Conservation (phyloP, 2,329 filamentous ascomycete species). For the Paraphaeosphaeria sporulosa region DNA sequence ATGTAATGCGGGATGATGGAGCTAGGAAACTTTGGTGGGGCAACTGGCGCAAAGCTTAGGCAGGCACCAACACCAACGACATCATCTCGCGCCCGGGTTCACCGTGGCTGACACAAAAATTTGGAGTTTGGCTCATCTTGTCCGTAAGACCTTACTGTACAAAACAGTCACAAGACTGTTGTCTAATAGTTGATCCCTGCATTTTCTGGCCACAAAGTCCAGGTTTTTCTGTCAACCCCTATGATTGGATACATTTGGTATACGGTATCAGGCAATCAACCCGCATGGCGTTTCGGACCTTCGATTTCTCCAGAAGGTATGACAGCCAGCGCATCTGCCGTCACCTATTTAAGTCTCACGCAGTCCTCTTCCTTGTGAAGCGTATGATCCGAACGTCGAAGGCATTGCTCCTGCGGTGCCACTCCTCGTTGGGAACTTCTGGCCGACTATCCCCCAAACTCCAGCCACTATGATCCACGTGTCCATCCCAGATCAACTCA, state of each 20-base stretch:
- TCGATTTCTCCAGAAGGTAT: no score
- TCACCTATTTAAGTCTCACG: no score
- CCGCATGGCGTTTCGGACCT: no score
- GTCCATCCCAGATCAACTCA: constrained; percentile 1
- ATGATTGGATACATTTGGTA: background rate
- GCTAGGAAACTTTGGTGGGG: constrained; percentile 29
- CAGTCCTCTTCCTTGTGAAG: background rate
- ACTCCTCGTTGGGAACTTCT: background rate
- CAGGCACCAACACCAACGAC: constrained; percentile 15
- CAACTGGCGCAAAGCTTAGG: constrained; percentile 16
- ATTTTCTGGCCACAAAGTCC: no score
- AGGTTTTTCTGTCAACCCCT: no score
- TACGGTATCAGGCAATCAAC: no score
- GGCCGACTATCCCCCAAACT: background rate
- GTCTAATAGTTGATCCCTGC: no score
- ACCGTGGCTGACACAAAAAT: background rate
- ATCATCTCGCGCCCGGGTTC: no score
- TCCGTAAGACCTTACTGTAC: no score
- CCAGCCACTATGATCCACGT: background rate
- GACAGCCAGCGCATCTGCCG: no score
- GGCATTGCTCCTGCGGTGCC: background rate
- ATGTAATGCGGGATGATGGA: constrained; percentile 21
- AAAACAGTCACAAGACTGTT: no score
- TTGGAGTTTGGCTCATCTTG: no score
- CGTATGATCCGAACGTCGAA: background rate